phyloP scores from a whole-genome alignment of 495 filamentous ascomycete genomes.

The Aspergillus carlsbadensis region DNA sequence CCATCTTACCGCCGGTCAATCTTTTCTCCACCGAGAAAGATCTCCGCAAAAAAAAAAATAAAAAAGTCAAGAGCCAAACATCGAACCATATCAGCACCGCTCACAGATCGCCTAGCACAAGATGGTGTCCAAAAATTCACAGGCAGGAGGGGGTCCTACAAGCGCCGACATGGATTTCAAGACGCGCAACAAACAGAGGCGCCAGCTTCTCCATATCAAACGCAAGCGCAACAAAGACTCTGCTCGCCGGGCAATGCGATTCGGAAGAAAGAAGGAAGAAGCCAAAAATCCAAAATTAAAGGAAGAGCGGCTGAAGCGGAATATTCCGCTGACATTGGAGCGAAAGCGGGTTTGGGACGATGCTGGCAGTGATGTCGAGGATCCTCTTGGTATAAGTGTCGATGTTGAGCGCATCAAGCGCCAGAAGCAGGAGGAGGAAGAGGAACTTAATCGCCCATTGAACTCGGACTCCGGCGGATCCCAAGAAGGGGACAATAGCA shows the following conservation, averaged over 20 bases:
- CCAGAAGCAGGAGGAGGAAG: constrained; percentile 64
- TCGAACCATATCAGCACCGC: not conserved
- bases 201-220: constrained; percentile 71
- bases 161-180: constrained; percentile 26
- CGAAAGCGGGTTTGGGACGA: constrained; percentile 93
- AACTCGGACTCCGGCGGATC: constrained; percentile 39
- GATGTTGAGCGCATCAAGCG: constrained; percentile 76
- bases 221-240: constrained; percentile 73
- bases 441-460: constrained; percentile 43
- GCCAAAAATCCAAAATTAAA: constrained; percentile 75
- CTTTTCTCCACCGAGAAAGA: constrained; percentile 20
- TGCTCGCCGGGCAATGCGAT: constrained; percentile 71
- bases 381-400: constrained; percentile 67
- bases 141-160: constrained; percentile 28
- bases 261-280: constrained; percentile 78
- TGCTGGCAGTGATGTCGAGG: constrained; percentile 63
- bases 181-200: constrained; percentile 67
- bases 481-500: constrained; percentile 39
- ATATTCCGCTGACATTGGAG: constrained; percentile 82
- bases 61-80: constrained; percentile 6
- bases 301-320: constrained; percentile 67
- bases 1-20: constrained; percentile 20
- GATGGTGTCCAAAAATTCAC: constrained; percentile 27
- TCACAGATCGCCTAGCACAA: not conserved
- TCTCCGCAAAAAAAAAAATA: constrained; percentile 13